Percentiles rank a stretch among this genome's conserved stretches.
phyloP scores from a whole-genome alignment of 495 filamentous ascomycete genomes.

The Haplographium delicatum region DNA sequence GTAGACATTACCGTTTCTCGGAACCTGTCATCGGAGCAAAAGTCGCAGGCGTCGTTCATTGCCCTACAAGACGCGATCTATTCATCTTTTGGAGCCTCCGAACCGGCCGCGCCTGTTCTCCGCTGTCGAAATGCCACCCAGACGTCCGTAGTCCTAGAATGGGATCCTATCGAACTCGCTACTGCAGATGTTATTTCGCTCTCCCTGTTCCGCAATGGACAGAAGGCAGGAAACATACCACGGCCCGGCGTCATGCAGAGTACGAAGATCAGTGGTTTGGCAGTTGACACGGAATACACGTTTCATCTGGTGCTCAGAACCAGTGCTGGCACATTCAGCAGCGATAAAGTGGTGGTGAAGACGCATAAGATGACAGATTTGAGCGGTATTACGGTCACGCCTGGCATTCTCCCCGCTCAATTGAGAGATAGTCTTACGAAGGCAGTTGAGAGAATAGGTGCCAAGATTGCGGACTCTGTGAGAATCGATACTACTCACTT shows the following conservation, averaged over 20 bases:
- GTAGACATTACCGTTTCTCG: constrained; percentile 96
- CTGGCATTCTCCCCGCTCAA: constrained; percentile 74
- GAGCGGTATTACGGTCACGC: constrained; percentile 90
- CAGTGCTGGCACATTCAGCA: constrained; percentile 78
- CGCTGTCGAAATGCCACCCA: constrained; percentile 94
- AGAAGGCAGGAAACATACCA: constrained; percentile 92
- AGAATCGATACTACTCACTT: constrained; percentile 98
- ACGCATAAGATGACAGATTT: constrained; percentile 99
- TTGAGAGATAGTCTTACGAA: constrained; percentile 66
- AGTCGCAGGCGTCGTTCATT: constrained; percentile 67
- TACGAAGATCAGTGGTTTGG: constrained; percentile 96
- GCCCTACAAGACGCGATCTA: constrained; percentile 84
- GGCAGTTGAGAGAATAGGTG: constrained; percentile 84
- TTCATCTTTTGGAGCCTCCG: constrained; percentile 72
- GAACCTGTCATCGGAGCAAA: constrained; percentile 71
- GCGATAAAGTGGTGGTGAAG: constrained; percentile 75
- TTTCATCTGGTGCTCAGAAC: constrained; percentile 93
- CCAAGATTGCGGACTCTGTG: constrained; percentile 84
- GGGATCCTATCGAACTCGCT: constrained; percentile 91
- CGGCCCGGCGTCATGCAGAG: constrained; percentile 75
- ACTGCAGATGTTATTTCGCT: constrained; percentile 85
- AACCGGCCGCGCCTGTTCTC: constrained; percentile 74
- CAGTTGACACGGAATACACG: constrained; percentile 89
- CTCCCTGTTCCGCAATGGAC: constrained; percentile 88
- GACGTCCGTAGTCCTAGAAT: constrained; percentile 94